Evolutionary conservation across 805 yeast species (phyloP).

Genomic region (Metschnikowia bowlesiae): DNA sequence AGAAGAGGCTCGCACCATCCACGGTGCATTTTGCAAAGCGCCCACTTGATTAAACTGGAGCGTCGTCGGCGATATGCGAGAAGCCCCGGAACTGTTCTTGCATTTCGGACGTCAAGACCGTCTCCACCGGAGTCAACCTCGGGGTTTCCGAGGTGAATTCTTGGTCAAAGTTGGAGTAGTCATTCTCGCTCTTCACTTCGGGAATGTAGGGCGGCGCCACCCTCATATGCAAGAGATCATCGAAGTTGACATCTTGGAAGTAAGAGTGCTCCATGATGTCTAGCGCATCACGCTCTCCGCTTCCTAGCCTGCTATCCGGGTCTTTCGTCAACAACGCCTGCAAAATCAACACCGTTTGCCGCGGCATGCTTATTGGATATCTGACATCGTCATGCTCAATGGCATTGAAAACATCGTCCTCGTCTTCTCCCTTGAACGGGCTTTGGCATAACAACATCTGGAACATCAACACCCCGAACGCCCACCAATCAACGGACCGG

Average conservation of each 20-base stretch:
- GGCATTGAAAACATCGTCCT: conserved; percentile 95
- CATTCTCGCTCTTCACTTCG: conserved; percentile 80
- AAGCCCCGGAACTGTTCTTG: conserved; percentile 98
- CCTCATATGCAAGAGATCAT: conserved; percentile 66
- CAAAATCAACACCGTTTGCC: conserved; percentile 90
- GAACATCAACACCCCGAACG: conserved; percentile 92
- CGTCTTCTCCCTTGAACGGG: conserved; percentile 96
- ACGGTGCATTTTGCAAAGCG: too few species aligned
- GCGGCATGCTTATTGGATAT: conserved; percentile 95
- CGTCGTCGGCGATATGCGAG: conserved; percentile 74
- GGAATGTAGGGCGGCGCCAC: conserved; percentile 91
- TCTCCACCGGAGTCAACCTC: conserved; percentile 89
- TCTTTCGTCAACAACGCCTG: conserved; percentile 90
- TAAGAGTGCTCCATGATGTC: conserved; percentile 96
- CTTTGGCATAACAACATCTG: conserved; percentile 96
- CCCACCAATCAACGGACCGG: conserved; percentile 99
- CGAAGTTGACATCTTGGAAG: conserved; percentile 85
- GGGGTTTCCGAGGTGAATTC: conserved; percentile 95
- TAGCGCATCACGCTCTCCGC: conserved; percentile 81
- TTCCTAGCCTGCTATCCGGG: conserved; percentile 78
- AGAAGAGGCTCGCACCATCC: not conserved
- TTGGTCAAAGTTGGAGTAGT: conserved; percentile 87
- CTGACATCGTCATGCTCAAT: conserved; percentile 94
- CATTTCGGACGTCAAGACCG: conserved; percentile 76
- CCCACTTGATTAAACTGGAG: conserved; percentile 23